Evolutionary conservation across 176 grass and related monocot genomes (phyloP), one percentile per base, ranked within the genome.

Genomic region (Tillandsia leiboldiana): DNA sequence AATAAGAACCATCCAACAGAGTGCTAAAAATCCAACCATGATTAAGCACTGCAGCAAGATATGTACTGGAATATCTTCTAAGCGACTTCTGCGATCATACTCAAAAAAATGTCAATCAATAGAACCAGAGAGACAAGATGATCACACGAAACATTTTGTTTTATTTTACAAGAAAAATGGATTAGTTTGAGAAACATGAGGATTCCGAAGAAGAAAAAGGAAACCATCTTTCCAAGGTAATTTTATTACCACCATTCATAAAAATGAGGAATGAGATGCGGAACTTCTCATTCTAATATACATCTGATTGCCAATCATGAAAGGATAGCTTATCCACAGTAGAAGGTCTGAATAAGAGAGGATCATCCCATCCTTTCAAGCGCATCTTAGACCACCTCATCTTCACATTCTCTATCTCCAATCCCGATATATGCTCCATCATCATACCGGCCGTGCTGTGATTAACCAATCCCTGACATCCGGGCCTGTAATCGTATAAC

Each of bases 341-440:
- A 0, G 81, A 85, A 13, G 89, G 89, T 15, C 48, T 65, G 68
- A 92, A 90, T 26, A 72, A 72, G 12, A 97, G 29, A 10, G 93
- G 86, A 27, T 86, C 81, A 11, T 79, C 78, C 81, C 89, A 86
- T 0, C 75, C 87, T 75, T 75, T 73, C 42, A 83, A 70, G 68
- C 51, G 81, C 18, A 56, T 74, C 42, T 72, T 81, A 1, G 2
- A 63, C 94, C 89, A 97, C 63, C 79, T 90, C 89, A 92, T 92
- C 27, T 67, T 90, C 71, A 97, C 89, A 72, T 85, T 81, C n/a
- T 92, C 86, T 4, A 90, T 66, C 82, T 90, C 86, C 69, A 97
- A 82, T 20, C 84, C 84, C 0, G 89, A 92, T 54, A 90, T 80
- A 49, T 92, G 79, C 77, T 92, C 86, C 76, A 90, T 63, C 94